Base-by-base conservation (phyloP, 495 filamentous ascomycete genomes). In the Penicillium nucicola region DNA sequence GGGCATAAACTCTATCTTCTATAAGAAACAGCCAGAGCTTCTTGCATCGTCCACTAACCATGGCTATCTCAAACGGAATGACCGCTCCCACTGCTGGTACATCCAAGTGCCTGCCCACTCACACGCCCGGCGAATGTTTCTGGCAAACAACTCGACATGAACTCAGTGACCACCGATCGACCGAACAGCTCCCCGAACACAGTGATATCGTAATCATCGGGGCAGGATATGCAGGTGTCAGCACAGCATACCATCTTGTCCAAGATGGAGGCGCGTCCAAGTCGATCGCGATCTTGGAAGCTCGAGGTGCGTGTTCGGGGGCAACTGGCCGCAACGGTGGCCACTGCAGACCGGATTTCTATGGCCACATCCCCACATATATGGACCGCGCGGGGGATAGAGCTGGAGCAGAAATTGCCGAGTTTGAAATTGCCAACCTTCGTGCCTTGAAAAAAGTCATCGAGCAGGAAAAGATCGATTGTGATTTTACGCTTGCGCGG, bases 151-250 rank as follows among this genome's bases (percentile, higher is more conserved):
- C 48, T 13, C 76, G 76, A 5, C 72, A 81, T 42, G 64, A 68
- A 5, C 67, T 87, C 13, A 69, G 80, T 36, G 72, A 81, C 52
- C 57, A 76, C 53, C 75, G 78, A 31, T 76, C 74, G 18, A 70
- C 64, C 28, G 52, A 59, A 19, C 58, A 67, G 10, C 70, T 85
- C 14, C 83, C 78, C 10, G 35, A 52, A 1, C 62, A 66, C 1
- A 78, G 73, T 30, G 82, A 87, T 47, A 75, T 78, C n/a, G 74
- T 88, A n/a, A 82, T 89, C 33, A 78, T 89, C 42, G 86, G 87
- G 23, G 83, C 80, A 43, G 87, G 86, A 6, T 88, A 87, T 50
- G 85, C 82, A 7, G 86, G 86, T 14, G 73, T 82, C 0, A 68
- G 75, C 6, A 69, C 83, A 7, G 84, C 86, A 8, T 84, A 78